phyloP scores from a whole-genome alignment of 2,329 filamentous ascomycete species.

The Dothideomycetes sp. region DNA sequence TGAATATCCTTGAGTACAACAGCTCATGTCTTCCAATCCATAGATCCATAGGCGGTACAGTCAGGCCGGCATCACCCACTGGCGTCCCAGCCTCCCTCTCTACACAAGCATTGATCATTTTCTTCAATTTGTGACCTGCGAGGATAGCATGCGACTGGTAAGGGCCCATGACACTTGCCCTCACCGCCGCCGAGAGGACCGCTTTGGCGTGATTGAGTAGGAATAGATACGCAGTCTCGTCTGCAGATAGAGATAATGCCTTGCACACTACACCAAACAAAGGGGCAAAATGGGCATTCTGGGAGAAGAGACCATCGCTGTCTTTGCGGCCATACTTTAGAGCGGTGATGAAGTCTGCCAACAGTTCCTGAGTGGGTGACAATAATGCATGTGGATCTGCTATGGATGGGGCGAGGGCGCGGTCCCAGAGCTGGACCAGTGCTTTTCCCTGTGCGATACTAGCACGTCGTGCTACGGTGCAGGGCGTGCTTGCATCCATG shows the following conservation, averaged over 20 bases:
- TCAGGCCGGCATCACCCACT: conserved; percentile 61
- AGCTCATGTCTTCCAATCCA: conserved; percentile 78
- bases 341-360: background rate
- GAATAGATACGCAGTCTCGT: conserved; percentile 63
- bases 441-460: conserved; percentile 67
- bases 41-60: conserved; percentile 65
- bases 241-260: conserved; percentile 48
- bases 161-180: conserved; percentile 67
- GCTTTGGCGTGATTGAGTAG: conserved; percentile 68
- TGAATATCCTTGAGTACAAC: conserved; percentile 77
- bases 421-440: conserved; percentile 63
- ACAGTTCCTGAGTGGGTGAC: background rate
- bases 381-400: background rate
- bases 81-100: conserved; percentile 46
- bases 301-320: background rate
- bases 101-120: conserved; percentile 47
- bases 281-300: conserved; percentile 56
- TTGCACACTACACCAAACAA: conserved; percentile 57
- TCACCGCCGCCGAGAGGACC: conserved; percentile 63
- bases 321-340: background rate
- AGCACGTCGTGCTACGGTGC: conserved; percentile 67
- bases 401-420: conserved; percentile 14
- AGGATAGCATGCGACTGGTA: conserved; percentile 69
- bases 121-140: conserved; percentile 48
- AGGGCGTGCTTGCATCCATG: conserved; percentile 65